Evolutionary conservation across 495 filamentous ascomycete species (phyloP).

Genomic region (Neohortaea acidophila): DNA sequence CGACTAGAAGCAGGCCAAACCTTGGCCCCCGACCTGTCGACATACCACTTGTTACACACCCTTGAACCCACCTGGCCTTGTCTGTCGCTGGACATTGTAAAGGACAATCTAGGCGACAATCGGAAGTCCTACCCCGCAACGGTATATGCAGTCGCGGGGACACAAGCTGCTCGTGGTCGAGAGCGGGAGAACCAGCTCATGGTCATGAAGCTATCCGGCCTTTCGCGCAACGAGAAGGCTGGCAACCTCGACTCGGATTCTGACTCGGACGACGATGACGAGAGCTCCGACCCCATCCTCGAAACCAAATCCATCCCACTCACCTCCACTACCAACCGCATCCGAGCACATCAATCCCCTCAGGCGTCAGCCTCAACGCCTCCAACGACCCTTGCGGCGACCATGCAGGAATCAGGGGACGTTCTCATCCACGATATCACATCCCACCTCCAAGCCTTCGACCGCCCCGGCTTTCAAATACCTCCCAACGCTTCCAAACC

Average conservation of each 20-base stretch:
- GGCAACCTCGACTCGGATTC: slow-evolving; percentile 51
- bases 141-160: slow-evolving; percentile 84
- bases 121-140: slow-evolving; percentile 82
- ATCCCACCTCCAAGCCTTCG: slow-evolving; percentile 70
- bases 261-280: slow-evolving; percentile 61
- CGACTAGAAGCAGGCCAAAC: slow-evolving; percentile 79
- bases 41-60: slow-evolving; percentile 92
- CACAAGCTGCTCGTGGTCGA: slow-evolving; percentile 63
- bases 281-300: slow-evolving; percentile 74
- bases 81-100: slow-evolving; percentile 84
- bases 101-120: slow-evolving; percentile 75
- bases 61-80: slow-evolving; percentile 90
- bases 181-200: slow-evolving; percentile 80
- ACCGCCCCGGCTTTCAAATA: slow-evolving; percentile 66
- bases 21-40: slow-evolving; percentile 71
- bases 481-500: slow-evolving; percentile 73
- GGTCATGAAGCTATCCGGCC: slow-evolving; percentile 84
- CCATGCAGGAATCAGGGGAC: slow-evolving; percentile 76
- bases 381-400: slow-evolving; percentile 68
- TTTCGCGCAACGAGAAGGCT: slow-evolving; percentile 66
- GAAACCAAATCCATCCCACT: slow-evolving; percentile 80
- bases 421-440: slow-evolving; percentile 90
- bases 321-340: slow-evolving; percentile 76
- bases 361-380: slow-evolving; percentile 51
- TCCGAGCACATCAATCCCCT: slow-evolving; percentile 65